Conservation (phyloP, 805 yeast species). For the Dipodascus albidus region DNA sequence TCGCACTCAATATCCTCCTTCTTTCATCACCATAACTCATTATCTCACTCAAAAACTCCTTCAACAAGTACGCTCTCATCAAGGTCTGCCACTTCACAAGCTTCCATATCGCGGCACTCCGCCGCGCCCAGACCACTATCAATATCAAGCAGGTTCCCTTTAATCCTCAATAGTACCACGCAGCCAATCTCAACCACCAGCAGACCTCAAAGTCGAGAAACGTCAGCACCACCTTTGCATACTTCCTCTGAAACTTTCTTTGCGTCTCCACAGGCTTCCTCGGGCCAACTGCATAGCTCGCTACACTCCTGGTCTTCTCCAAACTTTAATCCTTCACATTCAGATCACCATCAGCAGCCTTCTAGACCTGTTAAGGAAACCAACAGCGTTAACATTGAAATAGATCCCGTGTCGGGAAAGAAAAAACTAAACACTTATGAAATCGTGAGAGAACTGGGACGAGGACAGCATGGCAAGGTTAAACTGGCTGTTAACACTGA, state of each 20-base stretch:
- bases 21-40: background rate
- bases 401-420: conserved; percentile 76
- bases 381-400: conserved; percentile 63
- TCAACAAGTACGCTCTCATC: background rate
- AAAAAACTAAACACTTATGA: conserved; percentile 85
- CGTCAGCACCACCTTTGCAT: background rate
- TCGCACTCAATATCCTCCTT: background rate
- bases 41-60: background rate
- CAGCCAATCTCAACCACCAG: background rate
- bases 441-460: conserved; percentile 74
- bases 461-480: conserved; percentile 99
- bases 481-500: conserved; percentile 72
- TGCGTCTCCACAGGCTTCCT: background rate
- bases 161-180: background rate
- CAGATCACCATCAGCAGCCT: background rate
- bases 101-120: background rate
- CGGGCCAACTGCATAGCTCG: too few species aligned
- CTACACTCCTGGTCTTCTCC: background rate
- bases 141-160: background rate
- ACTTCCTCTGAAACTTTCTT: background rate
- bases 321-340: background rate
- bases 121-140: background rate
- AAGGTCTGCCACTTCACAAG: background rate
- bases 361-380: conserved; percentile 61
- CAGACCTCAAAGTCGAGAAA: background rate